A percentile compares a stretch with the other conserved stretches of the same genome.
Evolutionary conservation across 371 early-diverging fungal genomes (phyloP).

Genomic region (Batkoa obscura): DNA sequence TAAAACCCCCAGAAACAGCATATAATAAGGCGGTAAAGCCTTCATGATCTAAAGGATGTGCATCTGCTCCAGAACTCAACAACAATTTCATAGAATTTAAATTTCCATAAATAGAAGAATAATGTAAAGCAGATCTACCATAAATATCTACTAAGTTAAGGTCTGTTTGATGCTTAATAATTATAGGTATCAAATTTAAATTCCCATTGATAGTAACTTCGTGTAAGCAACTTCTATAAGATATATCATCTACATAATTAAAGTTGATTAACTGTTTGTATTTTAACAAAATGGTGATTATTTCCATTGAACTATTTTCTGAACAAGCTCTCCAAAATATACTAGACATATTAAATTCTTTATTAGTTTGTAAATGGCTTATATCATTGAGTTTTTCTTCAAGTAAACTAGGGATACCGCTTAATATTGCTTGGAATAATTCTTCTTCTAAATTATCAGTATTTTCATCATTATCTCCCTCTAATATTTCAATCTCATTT

Average conservation of each 20-base stretch:
- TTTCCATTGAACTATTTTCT: constrained; percentile 27
- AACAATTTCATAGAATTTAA: constrained; percentile 45
- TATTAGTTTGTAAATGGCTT: background rate
- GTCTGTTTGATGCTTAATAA: constrained; percentile 33
- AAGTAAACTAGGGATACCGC: constrained; percentile 19
- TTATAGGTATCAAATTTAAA: constrained; percentile 29
- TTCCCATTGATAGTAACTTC: constrained; percentile 69
- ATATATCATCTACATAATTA: constrained; percentile 77
- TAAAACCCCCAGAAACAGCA: constrained; percentile 63
- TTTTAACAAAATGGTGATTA: constrained; percentile 37
- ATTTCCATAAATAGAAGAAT: constrained; percentile 79
- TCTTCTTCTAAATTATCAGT: background rate
- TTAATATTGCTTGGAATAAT: constrained; percentile 37
- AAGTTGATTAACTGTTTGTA: constrained; percentile 36
- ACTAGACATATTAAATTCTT: constrained; percentile 12
- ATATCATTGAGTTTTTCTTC: too few relatives aligned
- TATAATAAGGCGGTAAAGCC: constrained; percentile 72
- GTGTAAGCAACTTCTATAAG: constrained; percentile 70
- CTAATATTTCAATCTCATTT: too few relatives aligned
- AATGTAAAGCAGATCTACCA: constrained; percentile 75
- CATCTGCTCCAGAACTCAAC: constrained; percentile 29
- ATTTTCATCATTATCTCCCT: too few relatives aligned
- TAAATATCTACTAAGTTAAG: constrained; percentile 63
- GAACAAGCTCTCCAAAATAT: constrained; percentile 72
- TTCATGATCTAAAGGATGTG: constrained; percentile 64